Percentiles rank a stretch among this genome's conserved stretches.
These are phyloP conservation scores for Hanseniaspora gamundiae DNA, from an alignment of 1,139 yeast species.

Conservation along the genomic window DNA sequence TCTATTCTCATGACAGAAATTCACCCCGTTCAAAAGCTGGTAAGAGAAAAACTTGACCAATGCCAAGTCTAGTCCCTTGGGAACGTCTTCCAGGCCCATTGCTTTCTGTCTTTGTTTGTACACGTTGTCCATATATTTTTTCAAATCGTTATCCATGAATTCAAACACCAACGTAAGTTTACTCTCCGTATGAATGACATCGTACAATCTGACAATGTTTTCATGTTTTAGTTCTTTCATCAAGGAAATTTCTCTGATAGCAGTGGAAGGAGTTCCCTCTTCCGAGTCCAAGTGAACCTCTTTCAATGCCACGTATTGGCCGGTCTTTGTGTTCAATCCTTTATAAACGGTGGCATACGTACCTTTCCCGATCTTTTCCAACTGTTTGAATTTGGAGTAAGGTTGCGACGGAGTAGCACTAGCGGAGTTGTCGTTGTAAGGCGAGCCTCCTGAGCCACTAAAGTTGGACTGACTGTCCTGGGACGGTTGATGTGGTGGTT, in stretches of 20 bases:
- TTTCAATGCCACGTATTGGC: slow-evolving; percentile 86
- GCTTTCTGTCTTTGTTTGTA: slow-evolving; percentile 42
- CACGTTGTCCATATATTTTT: slow-evolving; percentile 76
- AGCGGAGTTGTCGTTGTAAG: not conserved
- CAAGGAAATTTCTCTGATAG: slow-evolving; percentile 88
- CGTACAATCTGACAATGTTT: slow-evolving; percentile 84
- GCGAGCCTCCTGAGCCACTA: not conserved
- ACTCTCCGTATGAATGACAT: slow-evolving; percentile 93
- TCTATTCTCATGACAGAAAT: slow-evolving; percentile 90
- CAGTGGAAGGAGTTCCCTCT: slow-evolving; percentile 98
- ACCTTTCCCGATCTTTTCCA: slow-evolving; percentile 94
- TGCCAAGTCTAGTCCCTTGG: slow-evolving; percentile 38
- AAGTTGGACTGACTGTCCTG: no score
- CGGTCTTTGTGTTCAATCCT: slow-evolving; percentile 84
- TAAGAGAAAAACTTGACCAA: slow-evolving; percentile 88
- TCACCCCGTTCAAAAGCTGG: slow-evolving; percentile 79
- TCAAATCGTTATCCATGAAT: slow-evolving; percentile 86
- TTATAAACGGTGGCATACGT: slow-evolving; percentile 97
- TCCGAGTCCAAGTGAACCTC: slow-evolving; percentile 91
- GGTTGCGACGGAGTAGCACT: not conserved
- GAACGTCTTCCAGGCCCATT: slow-evolving; percentile 6
- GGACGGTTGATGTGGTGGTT: no score
- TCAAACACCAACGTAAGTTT: slow-evolving; percentile 89
- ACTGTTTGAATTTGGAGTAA: slow-evolving; percentile 24
- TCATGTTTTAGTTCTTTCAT: slow-evolving; percentile 95